Percentiles rank a stretch among this genome's conserved stretches.
Conservation (phyloP, 352 stramenopile genomes). For the Phytophthora niederhauseri region DNA sequence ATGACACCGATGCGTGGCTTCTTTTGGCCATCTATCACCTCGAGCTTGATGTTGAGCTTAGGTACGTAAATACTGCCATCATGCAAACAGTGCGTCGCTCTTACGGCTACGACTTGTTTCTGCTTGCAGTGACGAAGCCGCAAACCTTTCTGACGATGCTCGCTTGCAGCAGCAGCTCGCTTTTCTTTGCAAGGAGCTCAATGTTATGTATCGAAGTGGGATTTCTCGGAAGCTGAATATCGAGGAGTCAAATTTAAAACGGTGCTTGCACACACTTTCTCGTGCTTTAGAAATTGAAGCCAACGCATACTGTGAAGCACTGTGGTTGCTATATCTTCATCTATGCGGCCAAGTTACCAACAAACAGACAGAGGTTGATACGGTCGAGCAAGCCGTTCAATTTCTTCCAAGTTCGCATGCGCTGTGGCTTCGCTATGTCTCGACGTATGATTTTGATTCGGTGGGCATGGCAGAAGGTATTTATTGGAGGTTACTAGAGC, state of each 20-base stretch:
- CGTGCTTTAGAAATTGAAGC: slow-evolving; percentile 50
- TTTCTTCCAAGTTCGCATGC: slow-evolving; percentile 49
- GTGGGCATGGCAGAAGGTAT: slow-evolving; percentile 36
- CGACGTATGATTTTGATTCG: slow-evolving; percentile 44
- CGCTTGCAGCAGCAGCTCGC: slow-evolving; percentile 37
- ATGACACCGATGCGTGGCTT: slow-evolving; percentile 50
- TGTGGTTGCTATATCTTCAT: slow-evolving; percentile 53
- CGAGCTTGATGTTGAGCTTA: slow-evolving; percentile 43
- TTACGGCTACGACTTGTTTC: slow-evolving; percentile 2
- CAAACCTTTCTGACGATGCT: slow-evolving; percentile 27
- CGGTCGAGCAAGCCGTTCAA: slow-evolving; percentile 44
- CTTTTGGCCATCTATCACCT: slow-evolving; percentile 58
- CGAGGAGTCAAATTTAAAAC: slow-evolving; percentile 36
- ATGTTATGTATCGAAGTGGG: slow-evolving; percentile 17
- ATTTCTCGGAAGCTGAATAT: slow-evolving; percentile 17
- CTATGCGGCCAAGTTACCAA: slow-evolving; percentile 34
- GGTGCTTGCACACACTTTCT: slow-evolving; percentile 43
- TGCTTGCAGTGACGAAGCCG: slow-evolving; percentile 37
- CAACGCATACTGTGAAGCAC: slow-evolving; percentile 49
- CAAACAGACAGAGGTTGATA: slow-evolving; percentile 43
- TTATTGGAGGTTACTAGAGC: slow-evolving; percentile 43
- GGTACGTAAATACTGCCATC: slow-evolving; percentile 27
- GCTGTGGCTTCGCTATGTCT: slow-evolving; percentile 51
- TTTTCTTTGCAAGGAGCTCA: slow-evolving; percentile 33
- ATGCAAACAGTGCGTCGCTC: background rate